phyloP scores from a whole-genome alignment of 495 filamentous ascomycete species.

The Cercophora newfieldiana region DNA sequence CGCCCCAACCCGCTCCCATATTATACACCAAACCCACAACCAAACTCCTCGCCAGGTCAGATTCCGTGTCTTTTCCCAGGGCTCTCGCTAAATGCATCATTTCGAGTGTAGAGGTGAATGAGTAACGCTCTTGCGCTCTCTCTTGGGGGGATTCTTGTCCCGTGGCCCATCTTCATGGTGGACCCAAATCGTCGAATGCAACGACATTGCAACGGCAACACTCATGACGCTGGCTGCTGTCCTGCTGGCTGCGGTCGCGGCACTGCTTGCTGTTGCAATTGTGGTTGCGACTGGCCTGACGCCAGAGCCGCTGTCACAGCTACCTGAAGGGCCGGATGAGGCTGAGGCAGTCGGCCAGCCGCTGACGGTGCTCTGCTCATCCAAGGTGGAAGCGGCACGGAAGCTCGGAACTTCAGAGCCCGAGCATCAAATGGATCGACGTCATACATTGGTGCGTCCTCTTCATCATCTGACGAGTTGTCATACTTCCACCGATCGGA shows the following conservation, averaged over 20 bases:
- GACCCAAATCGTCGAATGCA: background rate
- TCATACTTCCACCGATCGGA: conserved; percentile 84
- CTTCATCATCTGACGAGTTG: conserved; percentile 69
- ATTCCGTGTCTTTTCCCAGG: conserved; percentile 20
- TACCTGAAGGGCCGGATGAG: background rate
- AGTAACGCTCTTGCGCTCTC: conserved; percentile 14
- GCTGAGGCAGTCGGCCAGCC: background rate
- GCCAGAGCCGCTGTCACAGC: conserved; percentile 11
- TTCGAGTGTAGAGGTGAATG: conserved; percentile 29
- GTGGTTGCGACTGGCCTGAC: conserved; percentile 11
- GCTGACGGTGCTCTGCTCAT: conserved; percentile 15
- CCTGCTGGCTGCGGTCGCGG: background rate
- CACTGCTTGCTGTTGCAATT: conserved; percentile 23
- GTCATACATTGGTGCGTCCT: conserved; percentile 58
- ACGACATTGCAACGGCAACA: background rate
- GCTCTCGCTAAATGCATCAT: conserved; percentile 38
- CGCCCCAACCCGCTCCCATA: conserved; percentile 20
- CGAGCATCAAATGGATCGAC: conserved; percentile 69
- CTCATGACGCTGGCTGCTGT: background rate
- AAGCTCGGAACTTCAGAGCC: conserved; percentile 71
- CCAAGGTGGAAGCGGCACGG: conserved; percentile 56
- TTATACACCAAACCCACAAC: conserved; percentile 32
- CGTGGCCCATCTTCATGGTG: background rate
- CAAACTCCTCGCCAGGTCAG: conserved; percentile 32
- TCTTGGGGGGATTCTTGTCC: conserved; percentile 8